These are phyloP conservation scores for Filobasidium floriforme DNA, from an alignment of 768 basidiomycete genomes.

Conservation along the genomic window DNA sequence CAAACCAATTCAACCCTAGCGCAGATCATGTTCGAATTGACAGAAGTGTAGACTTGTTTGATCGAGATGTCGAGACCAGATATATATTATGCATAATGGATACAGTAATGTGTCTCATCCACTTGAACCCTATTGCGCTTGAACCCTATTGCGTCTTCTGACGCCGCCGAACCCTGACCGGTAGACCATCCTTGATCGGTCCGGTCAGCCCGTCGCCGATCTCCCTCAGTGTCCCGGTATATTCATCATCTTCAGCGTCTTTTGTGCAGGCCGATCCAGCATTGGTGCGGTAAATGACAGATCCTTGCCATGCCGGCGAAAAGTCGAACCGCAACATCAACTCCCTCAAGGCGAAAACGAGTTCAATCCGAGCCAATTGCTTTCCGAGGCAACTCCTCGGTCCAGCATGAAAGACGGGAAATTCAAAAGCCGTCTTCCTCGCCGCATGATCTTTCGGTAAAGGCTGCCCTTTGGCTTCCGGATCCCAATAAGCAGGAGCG, in stretches of 20 bases:
- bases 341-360: slow-evolving; percentile 23
- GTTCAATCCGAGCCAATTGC: slow-evolving; percentile 28
- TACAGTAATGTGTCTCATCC: no score
- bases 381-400: slow-evolving; percentile 34
- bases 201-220: slow-evolving; percentile 23
- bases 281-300: background rate
- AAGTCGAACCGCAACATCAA: slow-evolving; percentile 27
- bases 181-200: slow-evolving; percentile 26
- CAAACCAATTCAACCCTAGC: no score
- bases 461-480: background rate
- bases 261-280: background rate
- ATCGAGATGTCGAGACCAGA: no score
- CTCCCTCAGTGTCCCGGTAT: background rate
- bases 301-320: slow-evolving; percentile 17
- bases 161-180: slow-evolving; percentile 18
- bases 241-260: background rate
- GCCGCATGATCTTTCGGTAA: slow-evolving; percentile 6
- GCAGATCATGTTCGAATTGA: no score
- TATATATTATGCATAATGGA: no score
- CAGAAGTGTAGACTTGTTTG: no score
- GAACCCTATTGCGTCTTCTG: background rate
- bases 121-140: no score
- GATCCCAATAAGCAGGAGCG: background rate
- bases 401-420: slow-evolving; percentile 33
- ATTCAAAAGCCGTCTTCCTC: slow-evolving; percentile 29